phyloP scores from a whole-genome alignment of 345 rosid genomes.

The Boechera retrofracta region DNA sequence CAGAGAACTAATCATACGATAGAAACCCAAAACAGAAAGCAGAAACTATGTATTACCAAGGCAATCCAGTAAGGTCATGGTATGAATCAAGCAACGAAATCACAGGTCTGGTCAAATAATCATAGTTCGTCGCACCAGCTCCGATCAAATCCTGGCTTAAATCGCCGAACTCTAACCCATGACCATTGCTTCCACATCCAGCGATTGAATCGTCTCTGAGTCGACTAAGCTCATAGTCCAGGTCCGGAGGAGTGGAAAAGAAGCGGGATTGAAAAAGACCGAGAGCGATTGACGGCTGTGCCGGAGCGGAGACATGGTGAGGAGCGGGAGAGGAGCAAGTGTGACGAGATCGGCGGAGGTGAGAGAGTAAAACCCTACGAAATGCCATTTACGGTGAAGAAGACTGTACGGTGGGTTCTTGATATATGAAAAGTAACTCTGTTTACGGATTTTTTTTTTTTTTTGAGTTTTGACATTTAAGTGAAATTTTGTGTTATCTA shows the following conservation, averaged over 20 bases:
- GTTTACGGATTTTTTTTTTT: too few species aligned
- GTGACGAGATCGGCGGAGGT: slow-evolving; percentile 55
- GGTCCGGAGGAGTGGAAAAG: slow-evolving; percentile 45
- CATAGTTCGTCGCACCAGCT: slow-evolving; percentile 45
- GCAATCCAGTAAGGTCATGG: slow-evolving; percentile 79
- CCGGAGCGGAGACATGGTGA: slow-evolving; percentile 20
- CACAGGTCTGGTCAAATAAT: slow-evolving; percentile 55
- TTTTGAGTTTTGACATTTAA: too few species aligned
- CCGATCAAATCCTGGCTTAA: slow-evolving; percentile 37
- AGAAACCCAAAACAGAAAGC: neutral
- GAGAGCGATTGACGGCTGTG: slow-evolving; percentile 14
- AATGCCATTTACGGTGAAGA: slow-evolving; percentile 41
- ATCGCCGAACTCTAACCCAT: slow-evolving; percentile 26
- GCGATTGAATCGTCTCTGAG: slow-evolving; percentile 24
- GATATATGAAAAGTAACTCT: too few species aligned
- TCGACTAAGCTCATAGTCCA: slow-evolving; percentile 25
- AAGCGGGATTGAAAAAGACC: slow-evolving; percentile 40
- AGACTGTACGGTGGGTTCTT: neutral
- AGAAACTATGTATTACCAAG: slow-evolving; percentile 57
- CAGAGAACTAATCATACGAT: neutral
- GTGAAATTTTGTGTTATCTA: too few species aligned
- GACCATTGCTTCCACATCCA: neutral
- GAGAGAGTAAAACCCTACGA: slow-evolving; percentile 52
- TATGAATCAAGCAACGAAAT: slow-evolving; percentile 69
- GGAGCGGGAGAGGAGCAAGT: slow-evolving; percentile 21